Base-by-base conservation (phyloP, 139 green algal genomes). In the Coccomyxa sp. region DNA sequence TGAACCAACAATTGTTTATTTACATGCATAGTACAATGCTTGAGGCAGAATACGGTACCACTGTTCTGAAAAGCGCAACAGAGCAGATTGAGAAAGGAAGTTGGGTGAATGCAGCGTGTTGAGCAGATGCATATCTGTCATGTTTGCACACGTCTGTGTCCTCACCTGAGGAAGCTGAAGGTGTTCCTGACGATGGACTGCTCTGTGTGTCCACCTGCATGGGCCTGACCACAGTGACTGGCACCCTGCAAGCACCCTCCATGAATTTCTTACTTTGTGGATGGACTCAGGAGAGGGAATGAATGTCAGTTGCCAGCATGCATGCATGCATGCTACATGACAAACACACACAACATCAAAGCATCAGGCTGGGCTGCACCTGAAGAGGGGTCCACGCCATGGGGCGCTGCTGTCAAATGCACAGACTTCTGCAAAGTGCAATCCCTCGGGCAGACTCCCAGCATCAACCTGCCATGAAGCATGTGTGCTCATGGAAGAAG, bases 361-460 rank as follows among this genome's bases (percentile, higher is more conserved):
- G 75, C n/a, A 58, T 58, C 75, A 45, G 30, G 31, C 17, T 67
- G 17, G 15, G 57, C 31, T 81, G 67, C 31, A 81, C 83, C 83
- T 88, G 84, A 97, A 93, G 31, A 98, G 87, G 10, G 95, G 91
- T 12, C 95, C 95, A 27, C 91, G 81, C 90, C 91, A 95, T 14
- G 83, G 80, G 27, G 88, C 87, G 0, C 79, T 83, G 30, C 85
- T 80, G 76, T 97, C 92, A 31, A 86, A 86, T 9, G 79, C 91
- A 21, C 79, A 68, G 16, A 98, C 85, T 83, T 98, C 94, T 10
- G 88, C 91, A 82, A 94, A 96, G 87, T 98, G 94, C 81, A 98
- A 84, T 0, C 94, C 95, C 0, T 91, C 80, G 0, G 86, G 80
- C 25, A 98, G 88, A 0, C 0, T 4, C 13, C 83, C 88, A 25